Conservation (phyloP, 2,329 filamentous ascomycete species). For the Ceratocystis alfenasii region DNA sequence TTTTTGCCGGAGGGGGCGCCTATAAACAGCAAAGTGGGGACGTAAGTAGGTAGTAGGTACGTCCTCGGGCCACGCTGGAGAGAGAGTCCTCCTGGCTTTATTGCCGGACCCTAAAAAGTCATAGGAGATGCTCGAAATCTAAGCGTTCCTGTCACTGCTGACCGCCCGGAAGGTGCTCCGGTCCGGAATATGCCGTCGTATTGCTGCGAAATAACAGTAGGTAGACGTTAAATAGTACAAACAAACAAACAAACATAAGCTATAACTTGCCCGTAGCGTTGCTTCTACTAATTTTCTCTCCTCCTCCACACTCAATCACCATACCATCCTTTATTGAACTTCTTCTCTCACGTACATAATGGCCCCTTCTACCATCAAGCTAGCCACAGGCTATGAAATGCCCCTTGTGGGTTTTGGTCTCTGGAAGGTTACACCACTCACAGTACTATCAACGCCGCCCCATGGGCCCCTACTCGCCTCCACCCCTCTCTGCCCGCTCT, state of each 20-base stretch:
- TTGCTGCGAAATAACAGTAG: too few relatives aligned
- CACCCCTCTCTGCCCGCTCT: constrained; percentile 7
- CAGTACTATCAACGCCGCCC: background rate
- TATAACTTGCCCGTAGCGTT: constrained; percentile 24
- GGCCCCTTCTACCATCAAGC: constrained; percentile 37
- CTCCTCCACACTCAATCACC: background rate
- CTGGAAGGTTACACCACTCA: constrained; percentile 59
- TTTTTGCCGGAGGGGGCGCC: constrained; percentile 26
- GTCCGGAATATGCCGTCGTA: too few relatives aligned
- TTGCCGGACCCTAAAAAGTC: too few relatives aligned
- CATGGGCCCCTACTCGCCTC: background rate
- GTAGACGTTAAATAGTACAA: too few relatives aligned
- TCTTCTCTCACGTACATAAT: constrained; percentile 15
- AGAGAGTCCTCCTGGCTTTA: too few relatives aligned
- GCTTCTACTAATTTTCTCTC: constrained; percentile 21
- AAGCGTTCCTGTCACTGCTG: too few relatives aligned
- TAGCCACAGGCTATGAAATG: constrained; percentile 56
- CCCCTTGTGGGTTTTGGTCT: constrained; percentile 66
- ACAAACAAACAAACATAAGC: too few relatives aligned
- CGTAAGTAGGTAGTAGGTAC: too few relatives aligned
- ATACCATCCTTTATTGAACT: background rate
- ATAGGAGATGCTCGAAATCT: too few relatives aligned
- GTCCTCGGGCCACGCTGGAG: too few relatives aligned
- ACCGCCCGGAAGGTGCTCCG: too few relatives aligned
- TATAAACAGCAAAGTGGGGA: background rate